Percentiles rank a stretch among this genome's conserved stretches.
These are phyloP conservation scores for Berkeleyomyces basicola DNA, from an alignment of 2,329 filamentous ascomycete genomes.

Conservation along the genomic window DNA sequence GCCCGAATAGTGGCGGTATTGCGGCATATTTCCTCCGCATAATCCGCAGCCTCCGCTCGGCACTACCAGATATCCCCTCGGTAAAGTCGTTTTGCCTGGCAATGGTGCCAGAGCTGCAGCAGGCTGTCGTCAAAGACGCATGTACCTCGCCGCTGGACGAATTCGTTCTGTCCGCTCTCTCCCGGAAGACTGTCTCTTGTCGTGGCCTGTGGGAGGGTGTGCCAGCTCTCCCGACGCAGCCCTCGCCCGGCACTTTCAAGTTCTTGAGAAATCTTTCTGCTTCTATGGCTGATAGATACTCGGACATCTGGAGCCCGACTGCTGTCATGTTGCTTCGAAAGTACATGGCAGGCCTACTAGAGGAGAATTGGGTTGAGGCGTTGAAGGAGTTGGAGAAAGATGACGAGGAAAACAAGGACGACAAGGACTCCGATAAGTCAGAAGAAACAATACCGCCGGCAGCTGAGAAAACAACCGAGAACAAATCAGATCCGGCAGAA, in stretches of 20 bases:
- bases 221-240: conserved; percentile 59
- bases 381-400: conserved; percentile 20
- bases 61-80: conserved; percentile 37
- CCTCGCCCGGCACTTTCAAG: conserved; percentile 56
- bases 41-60: conserved; percentile 54
- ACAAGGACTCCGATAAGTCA: not conserved
- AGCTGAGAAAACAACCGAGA: not conserved
- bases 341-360: conserved; percentile 34
- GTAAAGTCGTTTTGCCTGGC: conserved; percentile 40
- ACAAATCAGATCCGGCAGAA: not conserved
- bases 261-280: conserved; percentile 49
- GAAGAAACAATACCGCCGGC: not conserved
- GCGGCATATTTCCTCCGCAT: conserved; percentile 56
- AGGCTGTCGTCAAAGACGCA: conserved; percentile 39
- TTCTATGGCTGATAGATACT: conserved; percentile 52
- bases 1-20: conserved; percentile 32
- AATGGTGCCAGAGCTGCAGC: conserved; percentile 48
- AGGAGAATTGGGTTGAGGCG: conserved; percentile 29
- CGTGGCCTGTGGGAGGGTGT: conserved; percentile 66
- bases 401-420: conserved; percentile 14
- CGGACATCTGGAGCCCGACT: conserved; percentile 64
- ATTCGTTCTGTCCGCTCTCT: conserved; percentile 27
- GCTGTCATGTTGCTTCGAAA: conserved; percentile 48
- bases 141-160: conserved; percentile 31
- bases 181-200: conserved; percentile 36